Conservation (phyloP, 169 alveolate genomes). For the Plasmodium relictum region DNA sequence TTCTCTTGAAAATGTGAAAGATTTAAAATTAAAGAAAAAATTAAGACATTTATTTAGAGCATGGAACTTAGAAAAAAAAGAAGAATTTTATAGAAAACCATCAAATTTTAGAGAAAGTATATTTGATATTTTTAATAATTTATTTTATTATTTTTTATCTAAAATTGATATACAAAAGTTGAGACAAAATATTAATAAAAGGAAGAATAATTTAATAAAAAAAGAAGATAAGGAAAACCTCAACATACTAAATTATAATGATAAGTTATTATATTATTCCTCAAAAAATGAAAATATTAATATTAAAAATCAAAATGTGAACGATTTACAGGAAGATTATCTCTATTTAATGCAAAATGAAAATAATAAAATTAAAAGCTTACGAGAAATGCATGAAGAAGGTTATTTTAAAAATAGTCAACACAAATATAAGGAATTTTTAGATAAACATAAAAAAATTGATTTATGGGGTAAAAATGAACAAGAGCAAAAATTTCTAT, state of each 20-base stretch:
- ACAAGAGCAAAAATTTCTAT: conserved; percentile 80
- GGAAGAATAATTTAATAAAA: conserved; percentile 42
- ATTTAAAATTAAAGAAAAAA: conserved; percentile 83
- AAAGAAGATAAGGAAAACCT: conserved; percentile 27
- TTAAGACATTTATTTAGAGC: conserved; percentile 85
- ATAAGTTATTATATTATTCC: conserved; percentile 1
- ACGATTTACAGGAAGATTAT: conserved; percentile 14
- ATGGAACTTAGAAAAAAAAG: conserved; percentile 78
- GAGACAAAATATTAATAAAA: conserved; percentile 67
- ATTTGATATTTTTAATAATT: conserved; percentile 77
- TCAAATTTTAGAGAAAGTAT: conserved; percentile 82
- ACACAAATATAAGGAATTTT: conserved; percentile 83
- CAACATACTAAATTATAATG: background rate
- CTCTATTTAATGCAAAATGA: background rate
- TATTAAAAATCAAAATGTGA: background rate
- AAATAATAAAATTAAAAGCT: conserved; percentile 72
- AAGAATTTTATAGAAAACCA: conserved; percentile 80
- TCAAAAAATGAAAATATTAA: background rate
- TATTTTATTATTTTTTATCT: conserved; percentile 79
- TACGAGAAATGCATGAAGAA: conserved; percentile 88
- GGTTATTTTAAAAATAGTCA: conserved; percentile 84
- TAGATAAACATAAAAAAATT: conserved; percentile 77
- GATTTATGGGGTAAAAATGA: conserved; percentile 89
- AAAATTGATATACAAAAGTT: conserved; percentile 80
- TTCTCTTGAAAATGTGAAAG: conserved; percentile 76